These are phyloP conservation scores for Torulaspora delbrueckii DNA, from an alignment of 805 yeast species.

Conservation along the genomic window DNA sequence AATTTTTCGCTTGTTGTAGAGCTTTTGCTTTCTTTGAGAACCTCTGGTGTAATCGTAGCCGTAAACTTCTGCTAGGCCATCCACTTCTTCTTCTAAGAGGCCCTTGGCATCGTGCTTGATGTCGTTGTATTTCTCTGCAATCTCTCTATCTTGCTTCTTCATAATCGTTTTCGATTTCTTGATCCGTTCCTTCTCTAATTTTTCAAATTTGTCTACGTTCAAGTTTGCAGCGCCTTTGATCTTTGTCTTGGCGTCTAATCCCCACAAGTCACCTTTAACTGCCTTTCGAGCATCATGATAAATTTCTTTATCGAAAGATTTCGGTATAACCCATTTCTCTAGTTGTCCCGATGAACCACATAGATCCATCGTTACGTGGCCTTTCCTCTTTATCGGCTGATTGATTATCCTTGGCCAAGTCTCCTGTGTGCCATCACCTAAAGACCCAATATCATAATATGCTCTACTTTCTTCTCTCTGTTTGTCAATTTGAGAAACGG, in stretches of 20 bases:
- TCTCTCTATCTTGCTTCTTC: conserved; percentile 20
- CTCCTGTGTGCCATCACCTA: conserved; percentile 25
- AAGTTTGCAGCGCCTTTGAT: conserved; percentile 29
- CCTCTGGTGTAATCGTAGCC: conserved; percentile 17
- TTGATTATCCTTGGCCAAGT: conserved; percentile 71
- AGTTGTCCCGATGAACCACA: conserved; percentile 76
- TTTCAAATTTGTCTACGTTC: conserved; percentile 26
- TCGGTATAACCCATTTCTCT: conserved; percentile 85
- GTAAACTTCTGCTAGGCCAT: conserved; percentile 15
- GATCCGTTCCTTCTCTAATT: conserved; percentile 23
- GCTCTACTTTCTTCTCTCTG: conserved; percentile 34
- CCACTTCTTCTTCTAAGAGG: conserved; percentile 10
- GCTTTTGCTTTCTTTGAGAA: conserved; percentile 11
- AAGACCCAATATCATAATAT: conserved; percentile 20
- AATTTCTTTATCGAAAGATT: conserved; percentile 62
- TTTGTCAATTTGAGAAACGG: conserved; percentile 40
- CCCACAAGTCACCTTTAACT: conserved; percentile 84
- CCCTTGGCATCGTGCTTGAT: conserved; percentile 9
- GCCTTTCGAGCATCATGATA: conserved; percentile 92
- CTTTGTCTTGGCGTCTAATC: conserved; percentile 56
- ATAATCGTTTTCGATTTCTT: conserved; percentile 18
- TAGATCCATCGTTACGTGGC: conserved; percentile 73
- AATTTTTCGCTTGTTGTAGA: conserved; percentile 8
- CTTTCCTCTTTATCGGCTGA: conserved; percentile 71
- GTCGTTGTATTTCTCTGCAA: conserved; percentile 17